A percentile compares a stretch with the other conserved stretches of the same genome.
phyloP scores from a whole-genome alignment of 2,329 filamentous ascomycete genomes.

The Tolypocladium pustulatum region DNA sequence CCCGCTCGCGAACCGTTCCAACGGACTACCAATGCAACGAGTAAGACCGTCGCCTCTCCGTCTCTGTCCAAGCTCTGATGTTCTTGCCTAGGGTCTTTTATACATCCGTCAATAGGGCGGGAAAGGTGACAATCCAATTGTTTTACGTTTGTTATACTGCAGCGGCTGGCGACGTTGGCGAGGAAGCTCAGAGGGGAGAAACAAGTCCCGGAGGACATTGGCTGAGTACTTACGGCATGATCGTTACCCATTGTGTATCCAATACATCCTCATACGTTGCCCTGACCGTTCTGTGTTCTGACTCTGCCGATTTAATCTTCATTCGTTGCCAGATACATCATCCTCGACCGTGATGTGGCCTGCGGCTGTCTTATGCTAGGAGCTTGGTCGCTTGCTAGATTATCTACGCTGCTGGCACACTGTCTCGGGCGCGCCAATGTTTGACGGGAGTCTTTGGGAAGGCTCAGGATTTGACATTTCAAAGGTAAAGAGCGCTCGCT shows the following conservation, averaged over 20 bases:
- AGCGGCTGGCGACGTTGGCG: background rate
- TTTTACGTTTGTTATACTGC: background rate
- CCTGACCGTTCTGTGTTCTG: background rate
- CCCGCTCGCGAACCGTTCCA: conserved; percentile 6
- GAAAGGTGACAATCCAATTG: background rate
- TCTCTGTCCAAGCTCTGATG: conserved; percentile 16
- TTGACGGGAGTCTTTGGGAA: conserved; percentile 5
- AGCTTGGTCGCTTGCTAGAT: background rate
- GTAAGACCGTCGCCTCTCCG: conserved; percentile 14
- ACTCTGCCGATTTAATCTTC: background rate
- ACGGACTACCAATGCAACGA: conserved; percentile 11
- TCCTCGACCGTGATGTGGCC: no score
- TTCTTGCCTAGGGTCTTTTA: conserved; percentile 10
- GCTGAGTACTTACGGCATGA: background rate
- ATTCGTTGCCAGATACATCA: no score
- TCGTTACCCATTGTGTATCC: background rate
- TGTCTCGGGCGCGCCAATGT: background rate
- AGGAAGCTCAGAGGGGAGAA: background rate
- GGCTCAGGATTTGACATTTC: conserved; percentile 8
- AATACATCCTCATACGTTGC: background rate
- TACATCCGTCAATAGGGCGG: conserved; percentile 1
- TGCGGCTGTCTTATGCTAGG: no score
- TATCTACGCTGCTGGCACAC: background rate
- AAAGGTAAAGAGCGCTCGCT: conserved; percentile 14
- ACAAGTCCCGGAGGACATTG: no score